Percentiles rank a stretch among this genome's conserved stretches.
Conservation (phyloP, 768 basidiomycete genomes). For the Pisolithus orientalis region DNA sequence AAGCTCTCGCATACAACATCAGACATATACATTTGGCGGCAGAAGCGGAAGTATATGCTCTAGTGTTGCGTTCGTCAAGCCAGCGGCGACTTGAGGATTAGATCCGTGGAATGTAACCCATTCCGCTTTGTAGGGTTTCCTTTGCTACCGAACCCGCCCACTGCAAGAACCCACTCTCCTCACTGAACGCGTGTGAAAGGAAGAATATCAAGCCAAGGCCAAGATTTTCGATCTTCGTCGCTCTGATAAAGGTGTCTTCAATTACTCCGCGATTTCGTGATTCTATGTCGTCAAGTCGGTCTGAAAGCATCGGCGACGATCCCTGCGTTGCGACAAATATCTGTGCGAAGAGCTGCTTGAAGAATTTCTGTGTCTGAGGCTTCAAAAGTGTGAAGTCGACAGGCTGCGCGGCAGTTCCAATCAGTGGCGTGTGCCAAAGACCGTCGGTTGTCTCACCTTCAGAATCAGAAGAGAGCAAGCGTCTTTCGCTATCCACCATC, state of each 20-base stretch:
- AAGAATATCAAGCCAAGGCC: conserved; percentile 76
- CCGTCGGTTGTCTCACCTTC: conserved; percentile 50
- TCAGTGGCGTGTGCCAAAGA: neutral
- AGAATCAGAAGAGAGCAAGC: conserved; percentile 67
- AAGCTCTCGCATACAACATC: conserved; percentile 70
- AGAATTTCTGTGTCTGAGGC: conserved; percentile 54
- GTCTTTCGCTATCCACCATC: conserved; percentile 91
- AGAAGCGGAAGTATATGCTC: conserved; percentile 63
- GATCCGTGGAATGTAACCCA: conserved; percentile 44
- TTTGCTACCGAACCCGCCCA: conserved; percentile 67
- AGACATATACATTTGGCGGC: conserved; percentile 75
- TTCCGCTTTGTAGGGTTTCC: conserved; percentile 60
- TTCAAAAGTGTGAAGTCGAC: conserved; percentile 80
- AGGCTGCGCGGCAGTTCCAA: conserved; percentile 43
- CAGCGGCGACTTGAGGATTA: conserved; percentile 6
- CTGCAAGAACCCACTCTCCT: conserved; percentile 42
- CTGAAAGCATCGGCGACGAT: conserved; percentile 53
- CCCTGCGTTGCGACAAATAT: conserved; percentile 73
- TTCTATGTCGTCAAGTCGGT: conserved; percentile 30
- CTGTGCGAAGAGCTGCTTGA: conserved; percentile 62
- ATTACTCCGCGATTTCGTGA: conserved; percentile 52
- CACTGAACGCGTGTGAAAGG: conserved; percentile 40
- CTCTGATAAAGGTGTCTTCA: conserved; percentile 78
- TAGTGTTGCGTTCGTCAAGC: conserved; percentile 64
- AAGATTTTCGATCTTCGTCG: conserved; percentile 55